Base-by-base conservation (phyloP, 257 asterid genomes). In the Sherardia arvensis region DNA sequence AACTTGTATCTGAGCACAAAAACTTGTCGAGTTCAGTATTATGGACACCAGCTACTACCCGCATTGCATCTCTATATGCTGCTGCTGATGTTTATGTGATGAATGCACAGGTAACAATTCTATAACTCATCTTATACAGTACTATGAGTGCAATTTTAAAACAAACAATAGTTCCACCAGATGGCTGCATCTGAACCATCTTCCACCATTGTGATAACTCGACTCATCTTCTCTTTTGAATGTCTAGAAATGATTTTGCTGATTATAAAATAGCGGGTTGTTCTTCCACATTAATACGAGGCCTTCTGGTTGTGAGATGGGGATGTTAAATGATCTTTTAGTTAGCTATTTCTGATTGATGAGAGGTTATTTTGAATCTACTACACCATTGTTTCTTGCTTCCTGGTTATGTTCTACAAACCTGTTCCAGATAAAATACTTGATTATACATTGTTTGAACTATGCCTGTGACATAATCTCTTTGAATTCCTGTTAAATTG, bases 11-110 rank as follows among this genome's bases (percentile, higher is more conserved):
- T 38, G 74, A 43, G 55, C 84, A 83, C 69, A 65, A 86, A 21
- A 90, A 90, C 61, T 65, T 93, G 82, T 81, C 96, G 15, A 73
- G 69, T 61, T 80, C 90, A 15, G 91, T 93, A 71, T 74, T 93
- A 62, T 93, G 99, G 97, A 90, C 99, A 59, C 97, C 97, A 0
- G 84, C 99, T 51, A 93, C 99, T 8, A 84, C 95, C 27, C 96
- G 91, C 2, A 92, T 93, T 61, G 94, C 97, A 45, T 88, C 99
- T 53, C 90, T 93, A 30, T 93, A 87, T 77, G 77, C 99, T 54
- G 97, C 99, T 10, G 92, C 99, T 12, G 99, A 93, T 80, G 95
- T 81, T 20, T 93, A 87, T 76, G 83, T 85, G 64, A 93, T 90
- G 99, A 93, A 93, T 77, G 87, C 99, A 30, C 99, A 93, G 97